These are phyloP conservation scores for Onygenales sp. DNA, from an alignment of 2,329 filamentous ascomycete species.

Conservation along the genomic window DNA sequence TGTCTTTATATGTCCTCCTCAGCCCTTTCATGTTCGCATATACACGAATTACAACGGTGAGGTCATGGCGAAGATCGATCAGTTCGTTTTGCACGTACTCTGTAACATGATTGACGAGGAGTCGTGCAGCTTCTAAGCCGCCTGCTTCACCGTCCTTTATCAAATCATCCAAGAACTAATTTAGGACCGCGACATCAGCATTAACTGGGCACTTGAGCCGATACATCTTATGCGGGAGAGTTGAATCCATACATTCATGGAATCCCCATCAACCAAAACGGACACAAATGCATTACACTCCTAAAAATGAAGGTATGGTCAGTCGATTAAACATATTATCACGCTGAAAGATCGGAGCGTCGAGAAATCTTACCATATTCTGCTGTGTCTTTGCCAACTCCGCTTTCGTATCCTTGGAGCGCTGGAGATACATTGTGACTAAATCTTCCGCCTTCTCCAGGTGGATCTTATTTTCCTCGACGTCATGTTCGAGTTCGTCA, in stretches of 20 bases:
- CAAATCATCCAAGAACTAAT: constrained; percentile 25
- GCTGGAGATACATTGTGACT: constrained; percentile 2
- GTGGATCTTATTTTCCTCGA: not conserved
- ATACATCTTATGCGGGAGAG: not conserved
- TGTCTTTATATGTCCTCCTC: constrained; percentile 23
- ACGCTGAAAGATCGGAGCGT: not conserved
- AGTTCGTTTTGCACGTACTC: constrained; percentile 16
- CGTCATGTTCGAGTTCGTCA: not conserved
- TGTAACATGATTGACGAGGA: constrained; percentile 18
- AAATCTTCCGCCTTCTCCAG: constrained; percentile 3
- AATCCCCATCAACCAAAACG: constrained; percentile 32
- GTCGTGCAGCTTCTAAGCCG: constrained; percentile 20
- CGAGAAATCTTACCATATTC: constrained; percentile 1
- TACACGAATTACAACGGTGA: constrained; percentile 25
- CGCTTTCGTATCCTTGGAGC: not conserved
- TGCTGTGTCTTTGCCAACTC: constrained; percentile 1
- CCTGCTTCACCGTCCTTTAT: constrained; percentile 21
- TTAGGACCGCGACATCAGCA: not conserved
- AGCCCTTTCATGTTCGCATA: constrained; percentile 32
- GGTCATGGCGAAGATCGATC: constrained; percentile 13
- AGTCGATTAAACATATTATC: not conserved
- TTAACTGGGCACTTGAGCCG: not conserved
- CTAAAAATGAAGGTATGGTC: not conserved
- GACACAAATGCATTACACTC: constrained; percentile 18
- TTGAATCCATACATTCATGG: constrained; percentile 24